phyloP scores from a whole-genome alignment of 164 flowering plant species.

The Stephania yunnanensis region DNA sequence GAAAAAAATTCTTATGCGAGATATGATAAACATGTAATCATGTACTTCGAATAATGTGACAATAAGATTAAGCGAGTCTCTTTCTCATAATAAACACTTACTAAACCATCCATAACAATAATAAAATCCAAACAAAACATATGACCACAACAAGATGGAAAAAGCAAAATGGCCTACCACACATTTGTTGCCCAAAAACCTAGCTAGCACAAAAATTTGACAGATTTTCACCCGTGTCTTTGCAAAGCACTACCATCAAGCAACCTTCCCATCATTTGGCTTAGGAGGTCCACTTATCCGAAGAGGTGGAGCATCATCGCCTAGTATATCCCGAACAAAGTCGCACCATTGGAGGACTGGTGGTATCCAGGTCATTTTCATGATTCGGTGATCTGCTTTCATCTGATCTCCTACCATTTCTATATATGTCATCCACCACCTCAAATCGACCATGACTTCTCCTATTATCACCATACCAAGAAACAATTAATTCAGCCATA shows the following conservation, averaged over 20 bases:
- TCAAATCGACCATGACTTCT: slow-evolving; percentile 73
- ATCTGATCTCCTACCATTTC: slow-evolving; percentile 66
- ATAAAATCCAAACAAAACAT: background rate
- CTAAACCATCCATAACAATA: background rate
- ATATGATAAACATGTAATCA: too few relatives aligned
- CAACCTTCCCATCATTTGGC: too few relatives aligned
- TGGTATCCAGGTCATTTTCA: slow-evolving; percentile 39
- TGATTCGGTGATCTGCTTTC: slow-evolving; percentile 63
- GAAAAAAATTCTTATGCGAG: too few relatives aligned
- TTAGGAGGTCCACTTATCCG: slow-evolving; percentile 81
- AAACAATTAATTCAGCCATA: too few relatives aligned
- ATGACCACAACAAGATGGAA: background rate
- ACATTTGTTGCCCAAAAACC: background rate
- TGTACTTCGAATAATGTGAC: background rate
- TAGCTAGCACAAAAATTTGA: background rate
- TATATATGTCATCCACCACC: slow-evolving; percentile 79
- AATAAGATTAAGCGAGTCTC: background rate
- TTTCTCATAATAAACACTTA: background rate
- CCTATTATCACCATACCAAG: slow-evolving; percentile 40
- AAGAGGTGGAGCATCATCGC: slow-evolving; percentile 72
- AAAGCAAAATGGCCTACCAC: background rate
- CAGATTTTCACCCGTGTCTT: slow-evolving; percentile 47
- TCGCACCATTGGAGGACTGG: slow-evolving; percentile 75
- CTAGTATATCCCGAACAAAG: slow-evolving; percentile 91
- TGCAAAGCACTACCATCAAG: slow-evolving; percentile 37